phyloP scores from a whole-genome alignment of 2,329 filamentous ascomycete genomes.

The Hypoxylon sp. region DNA sequence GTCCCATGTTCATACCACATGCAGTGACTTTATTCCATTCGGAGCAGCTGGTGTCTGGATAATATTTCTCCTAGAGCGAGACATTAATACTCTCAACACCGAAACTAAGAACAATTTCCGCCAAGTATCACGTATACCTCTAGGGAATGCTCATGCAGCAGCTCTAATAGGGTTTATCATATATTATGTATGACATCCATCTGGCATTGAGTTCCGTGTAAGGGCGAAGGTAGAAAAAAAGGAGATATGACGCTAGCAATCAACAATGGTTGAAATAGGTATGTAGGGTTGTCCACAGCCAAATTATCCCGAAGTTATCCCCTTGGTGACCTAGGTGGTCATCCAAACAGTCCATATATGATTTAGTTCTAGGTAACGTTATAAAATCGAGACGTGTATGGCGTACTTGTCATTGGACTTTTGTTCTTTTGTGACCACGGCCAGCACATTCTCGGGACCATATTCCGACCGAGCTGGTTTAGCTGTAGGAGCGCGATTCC shows the following conservation, averaged over 20 bases:
- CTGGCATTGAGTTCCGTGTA: background rate
- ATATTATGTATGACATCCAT: background rate
- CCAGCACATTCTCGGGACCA: background rate
- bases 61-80: background rate
- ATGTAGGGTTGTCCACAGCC: background rate
- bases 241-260: background rate
- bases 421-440: background rate
- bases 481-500: constrained; percentile 2
- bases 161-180: background rate
- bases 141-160: background rate
- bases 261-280: background rate
- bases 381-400: background rate
- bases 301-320: background rate
- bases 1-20: background rate
- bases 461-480: background rate
- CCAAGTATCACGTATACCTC: background rate
- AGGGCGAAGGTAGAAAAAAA: background rate
- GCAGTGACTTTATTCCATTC: background rate
- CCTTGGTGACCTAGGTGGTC: background rate
- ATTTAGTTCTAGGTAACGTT: background rate
- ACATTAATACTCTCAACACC: background rate
- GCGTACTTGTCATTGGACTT: background rate
- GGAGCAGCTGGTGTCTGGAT: background rate
- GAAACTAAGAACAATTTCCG: background rate
- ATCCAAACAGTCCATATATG: background rate